Evolutionary conservation across 129 eudicot genomes (phyloP), one percentile per base, ranked within the genome.

Genomic region (Tagetes erecta): DNA sequence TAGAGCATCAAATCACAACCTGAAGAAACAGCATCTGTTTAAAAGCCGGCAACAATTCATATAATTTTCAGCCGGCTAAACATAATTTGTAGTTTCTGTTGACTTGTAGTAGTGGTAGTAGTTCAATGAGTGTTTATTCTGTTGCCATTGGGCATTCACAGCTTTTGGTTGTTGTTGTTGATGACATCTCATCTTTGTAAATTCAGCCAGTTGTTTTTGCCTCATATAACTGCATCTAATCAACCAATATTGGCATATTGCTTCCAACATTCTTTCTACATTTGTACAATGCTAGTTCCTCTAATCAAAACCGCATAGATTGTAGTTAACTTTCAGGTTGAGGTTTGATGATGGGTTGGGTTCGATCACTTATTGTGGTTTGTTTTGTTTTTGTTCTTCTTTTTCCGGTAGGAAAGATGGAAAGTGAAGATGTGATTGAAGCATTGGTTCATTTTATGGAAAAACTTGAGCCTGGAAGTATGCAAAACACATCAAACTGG

Each of bases 401-500:
- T 65, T 74, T 79, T 57, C 64, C 71, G 1, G 20, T 53, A 30
- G 81, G 83, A 30, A 85, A 62, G 13, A 67, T 83, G 10, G 91
- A 90, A 55, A 59, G 76, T 0, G 57, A 13, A 6, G 80, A 85
- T 39, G 84, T 83, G 30, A 80, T 58, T 64, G 67, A 58, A 8
- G 87, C 89, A 4, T 73, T 90, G 39, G 86, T 78, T 53, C 52
- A 68, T 39, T 87, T 90, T 67, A 87, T 90, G 96, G 59, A 49
- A 1, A 84, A 82, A 14, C 91, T 91, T 10, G 74, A 51, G 36
- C 86, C 88, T 3, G 78, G 79, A 35, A 77, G 63, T 34, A 41
- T 31, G 44, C 70, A 47, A 5, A 51, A 35, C 31, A 76, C 35
- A 0, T 20, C 20, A 13, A 82, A 62, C 49, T 86, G 83, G 84